Conservation (phyloP, 139 green algal species). For the Micromonas commoda region DNA sequence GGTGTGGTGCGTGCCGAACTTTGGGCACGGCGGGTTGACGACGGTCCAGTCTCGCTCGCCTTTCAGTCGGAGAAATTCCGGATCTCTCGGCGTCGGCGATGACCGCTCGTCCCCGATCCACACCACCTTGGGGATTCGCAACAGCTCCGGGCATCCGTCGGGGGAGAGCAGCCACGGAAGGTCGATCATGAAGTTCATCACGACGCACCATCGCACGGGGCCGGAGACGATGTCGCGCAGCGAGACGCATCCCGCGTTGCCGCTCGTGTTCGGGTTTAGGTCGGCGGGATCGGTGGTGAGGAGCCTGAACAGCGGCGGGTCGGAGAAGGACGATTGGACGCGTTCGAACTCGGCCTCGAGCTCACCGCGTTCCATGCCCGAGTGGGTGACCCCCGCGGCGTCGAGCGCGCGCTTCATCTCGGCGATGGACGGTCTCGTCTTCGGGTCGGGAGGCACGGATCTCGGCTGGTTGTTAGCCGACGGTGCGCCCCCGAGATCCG, state of each 20-base stretch:
- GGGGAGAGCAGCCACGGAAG: neutral
- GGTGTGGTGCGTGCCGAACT: slow-evolving; percentile 5
- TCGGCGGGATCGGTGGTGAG: neutral
- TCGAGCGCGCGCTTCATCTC: no score
- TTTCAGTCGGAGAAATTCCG: no score
- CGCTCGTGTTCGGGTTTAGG: neutral
- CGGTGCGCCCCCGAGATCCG: no score
- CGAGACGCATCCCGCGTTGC: neutral
- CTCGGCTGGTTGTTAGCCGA: no score
- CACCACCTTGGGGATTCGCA: neutral
- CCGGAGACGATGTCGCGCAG: neutral
- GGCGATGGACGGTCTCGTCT: no score
- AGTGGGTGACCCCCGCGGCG: no score
- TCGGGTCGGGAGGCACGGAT: no score
- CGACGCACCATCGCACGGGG: neutral
- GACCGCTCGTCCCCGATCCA: neutral
- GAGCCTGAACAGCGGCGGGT: neutral
- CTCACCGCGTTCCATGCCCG: no score
- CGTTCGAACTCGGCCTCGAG: no score
- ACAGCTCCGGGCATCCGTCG: neutral
- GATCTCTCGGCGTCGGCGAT: no score
- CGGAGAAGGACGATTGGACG: no score
- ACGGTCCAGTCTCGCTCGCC: no score
- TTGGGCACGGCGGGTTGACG: neutral
- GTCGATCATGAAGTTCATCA: neutral